These are phyloP conservation scores for Chaetomium globosum DNA, from an alignment of 2,329 filamentous ascomycete genomes.

Conservation along the genomic window DNA sequence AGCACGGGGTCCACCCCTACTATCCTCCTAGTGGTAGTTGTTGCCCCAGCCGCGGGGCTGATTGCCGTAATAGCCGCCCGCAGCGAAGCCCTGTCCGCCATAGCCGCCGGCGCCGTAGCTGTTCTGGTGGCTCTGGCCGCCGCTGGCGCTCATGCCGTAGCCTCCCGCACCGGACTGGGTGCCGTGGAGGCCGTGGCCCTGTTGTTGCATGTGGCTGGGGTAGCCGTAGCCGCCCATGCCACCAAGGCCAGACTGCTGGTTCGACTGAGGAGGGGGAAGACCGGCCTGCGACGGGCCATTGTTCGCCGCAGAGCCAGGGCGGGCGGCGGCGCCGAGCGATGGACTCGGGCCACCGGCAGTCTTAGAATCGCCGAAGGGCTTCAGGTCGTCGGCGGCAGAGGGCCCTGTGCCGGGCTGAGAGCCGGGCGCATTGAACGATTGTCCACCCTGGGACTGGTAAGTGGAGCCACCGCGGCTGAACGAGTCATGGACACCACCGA, in stretches of 20 bases:
- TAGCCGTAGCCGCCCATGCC: slow-evolving; percentile 58
- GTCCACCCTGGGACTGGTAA: slow-evolving; percentile 59
- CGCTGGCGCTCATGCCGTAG: slow-evolving; percentile 58
- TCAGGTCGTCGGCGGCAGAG: slow-evolving; percentile 56
- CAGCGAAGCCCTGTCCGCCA: slow-evolving; percentile 50
- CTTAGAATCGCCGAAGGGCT: slow-evolving; percentile 62
- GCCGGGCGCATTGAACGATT: slow-evolving; percentile 55
- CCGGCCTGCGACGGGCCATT: slow-evolving; percentile 55
- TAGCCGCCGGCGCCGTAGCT: slow-evolving; percentile 56
- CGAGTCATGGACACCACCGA: slow-evolving; percentile 58
- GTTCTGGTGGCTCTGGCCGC: slow-evolving; percentile 56
- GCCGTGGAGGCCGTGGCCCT: slow-evolving; percentile 56
- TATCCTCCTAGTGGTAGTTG: slow-evolving; percentile 52
- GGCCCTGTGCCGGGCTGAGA: slow-evolving; percentile 50
- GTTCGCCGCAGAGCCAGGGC: slow-evolving; percentile 62
- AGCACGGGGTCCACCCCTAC: slow-evolving; percentile 1
- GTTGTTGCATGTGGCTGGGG: slow-evolving; percentile 52
- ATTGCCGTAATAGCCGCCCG: slow-evolving; percentile 52
- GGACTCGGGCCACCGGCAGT: slow-evolving; percentile 58
- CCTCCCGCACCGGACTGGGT: slow-evolving; percentile 49
- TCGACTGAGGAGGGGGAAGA: slow-evolving; percentile 58
- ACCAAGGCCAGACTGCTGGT: slow-evolving; percentile 48
- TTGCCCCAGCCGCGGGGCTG: slow-evolving; percentile 60
- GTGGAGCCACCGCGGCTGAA: slow-evolving; percentile 57
- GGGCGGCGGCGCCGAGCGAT: slow-evolving; percentile 57